Evolutionary conservation across 2,329 filamentous ascomycete genomes (phyloP).

Genomic region (Chlorencoelia australis): DNA sequence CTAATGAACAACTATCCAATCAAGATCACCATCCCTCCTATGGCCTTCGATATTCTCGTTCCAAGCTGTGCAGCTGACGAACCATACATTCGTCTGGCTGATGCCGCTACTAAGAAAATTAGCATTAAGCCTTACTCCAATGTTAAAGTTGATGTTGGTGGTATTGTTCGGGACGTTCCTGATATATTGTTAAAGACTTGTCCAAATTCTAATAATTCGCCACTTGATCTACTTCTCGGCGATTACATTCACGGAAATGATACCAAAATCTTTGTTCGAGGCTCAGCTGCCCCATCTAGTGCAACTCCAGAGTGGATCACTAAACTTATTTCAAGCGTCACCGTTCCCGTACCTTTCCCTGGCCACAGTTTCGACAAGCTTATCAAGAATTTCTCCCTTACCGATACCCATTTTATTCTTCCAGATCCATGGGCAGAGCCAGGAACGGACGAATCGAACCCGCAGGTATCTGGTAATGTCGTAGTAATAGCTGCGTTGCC

Average conservation of each 20-base stretch:
- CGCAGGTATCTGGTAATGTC: conserved; percentile 74
- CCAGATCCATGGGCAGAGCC: conserved; percentile 74
- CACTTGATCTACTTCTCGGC: conserved; percentile 71
- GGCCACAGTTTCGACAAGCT: conserved; percentile 72
- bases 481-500: conserved; percentile 71
- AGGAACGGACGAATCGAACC: conserved; percentile 59
- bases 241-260: conserved; percentile 73
- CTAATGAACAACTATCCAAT: conserved; percentile 72
- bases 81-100: conserved; percentile 67
- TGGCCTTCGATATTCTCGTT: conserved; percentile 78
- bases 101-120: conserved; percentile 59
- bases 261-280: conserved; percentile 73
- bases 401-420: conserved; percentile 75
- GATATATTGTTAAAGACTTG: conserved; percentile 63
- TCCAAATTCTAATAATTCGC: conserved; percentile 67
- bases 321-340: conserved; percentile 70
- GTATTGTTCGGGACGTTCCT: conserved; percentile 63
- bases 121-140: conserved; percentile 57
- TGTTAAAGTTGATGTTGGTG: conserved; percentile 60
- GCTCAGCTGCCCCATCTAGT: conserved; percentile 54
- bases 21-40: conserved; percentile 62
- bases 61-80: conserved; percentile 67
- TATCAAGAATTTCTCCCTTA: conserved; percentile 79
- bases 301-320: conserved; percentile 74
- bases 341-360: conserved; percentile 74